phyloP scores from a whole-genome alignment of 441 rosid species.

The Euphorbia schlechtendalii region DNA sequence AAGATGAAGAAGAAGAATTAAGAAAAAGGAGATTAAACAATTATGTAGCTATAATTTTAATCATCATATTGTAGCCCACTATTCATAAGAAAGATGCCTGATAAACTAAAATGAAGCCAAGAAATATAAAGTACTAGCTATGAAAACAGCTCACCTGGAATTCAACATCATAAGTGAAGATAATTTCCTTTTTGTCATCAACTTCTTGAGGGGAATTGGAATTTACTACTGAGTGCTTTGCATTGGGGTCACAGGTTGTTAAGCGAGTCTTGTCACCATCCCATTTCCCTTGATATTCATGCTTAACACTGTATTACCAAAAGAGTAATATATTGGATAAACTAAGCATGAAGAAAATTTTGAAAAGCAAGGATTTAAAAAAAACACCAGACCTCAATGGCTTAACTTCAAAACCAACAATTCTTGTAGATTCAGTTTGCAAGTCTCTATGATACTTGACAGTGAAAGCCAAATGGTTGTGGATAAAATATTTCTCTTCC shows the following conservation, averaged over 20 bases:
- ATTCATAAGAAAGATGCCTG: background rate
- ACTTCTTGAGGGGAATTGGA: conserved; percentile 87
- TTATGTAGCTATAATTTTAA: too few species aligned
- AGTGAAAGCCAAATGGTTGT: conserved; percentile 73
- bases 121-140: background rate
- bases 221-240: conserved; percentile 62
- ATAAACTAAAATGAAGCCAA: background rate
- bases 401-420: conserved; percentile 90
- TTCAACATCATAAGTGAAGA: conserved; percentile 84
- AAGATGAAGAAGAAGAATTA: too few species aligned
- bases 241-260: conserved; percentile 80
- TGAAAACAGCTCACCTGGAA: conserved; percentile 52
- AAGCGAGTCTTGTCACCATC: conserved; percentile 54
- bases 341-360: background rate
- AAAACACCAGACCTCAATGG: conserved; percentile 54
- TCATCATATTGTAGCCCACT: too few species aligned
- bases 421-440: conserved; percentile 55
- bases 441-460: conserved; percentile 71
- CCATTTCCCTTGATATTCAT: conserved; percentile 77
- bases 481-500: conserved; percentile 74
- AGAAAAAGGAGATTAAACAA: too few species aligned
- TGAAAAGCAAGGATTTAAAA: background rate
- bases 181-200: conserved; percentile 63
- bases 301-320: conserved; percentile 54
- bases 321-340: conserved; percentile 16